phyloP scores from a whole-genome alignment of 2,329 filamentous ascomycete genomes.

The Pyricularia sp. region DNA sequence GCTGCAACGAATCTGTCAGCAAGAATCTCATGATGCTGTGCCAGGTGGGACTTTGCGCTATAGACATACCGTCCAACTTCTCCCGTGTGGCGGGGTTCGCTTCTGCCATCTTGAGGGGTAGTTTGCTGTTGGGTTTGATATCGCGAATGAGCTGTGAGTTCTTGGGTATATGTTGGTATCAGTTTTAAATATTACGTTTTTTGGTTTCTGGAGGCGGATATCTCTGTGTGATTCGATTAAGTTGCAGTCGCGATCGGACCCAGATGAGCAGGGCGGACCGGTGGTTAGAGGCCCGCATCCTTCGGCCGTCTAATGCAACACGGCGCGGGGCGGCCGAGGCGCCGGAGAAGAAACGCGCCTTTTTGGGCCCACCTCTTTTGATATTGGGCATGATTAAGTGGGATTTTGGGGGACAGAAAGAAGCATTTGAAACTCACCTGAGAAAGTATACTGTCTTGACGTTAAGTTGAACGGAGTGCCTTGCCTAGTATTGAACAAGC shows the following conservation, averaged over 20 bases:
- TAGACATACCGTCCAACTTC: slow-evolving; percentile 64
- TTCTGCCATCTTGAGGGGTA: slow-evolving; percentile 2
- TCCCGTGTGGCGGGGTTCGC: slow-evolving; percentile 37
- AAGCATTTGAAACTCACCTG: neutral
- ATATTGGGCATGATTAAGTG: neutral
- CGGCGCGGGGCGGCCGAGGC: neutral
- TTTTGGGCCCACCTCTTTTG: neutral
- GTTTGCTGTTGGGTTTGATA: neutral
- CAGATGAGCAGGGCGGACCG: neutral
- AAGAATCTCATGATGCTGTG: neutral
- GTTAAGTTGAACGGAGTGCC: neutral
- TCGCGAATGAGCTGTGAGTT: neutral
- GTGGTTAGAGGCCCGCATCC: neutral
- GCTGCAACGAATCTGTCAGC: slow-evolving; percentile 40
- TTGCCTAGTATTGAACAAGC: neutral
- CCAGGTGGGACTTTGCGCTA: neutral
- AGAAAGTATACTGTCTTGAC: neutral
- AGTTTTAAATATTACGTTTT: neutral
- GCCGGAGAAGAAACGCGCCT: neutral
- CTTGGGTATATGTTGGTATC: neutral
- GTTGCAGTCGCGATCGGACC: neutral
- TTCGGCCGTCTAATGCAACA: neutral
- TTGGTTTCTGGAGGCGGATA: neutral
- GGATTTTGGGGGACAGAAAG: neutral
- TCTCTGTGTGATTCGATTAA: neutral